These are phyloP conservation scores for Adenanthera pavonina DNA, from an alignment of 306 rosid species.

Conservation along the genomic window DNA sequence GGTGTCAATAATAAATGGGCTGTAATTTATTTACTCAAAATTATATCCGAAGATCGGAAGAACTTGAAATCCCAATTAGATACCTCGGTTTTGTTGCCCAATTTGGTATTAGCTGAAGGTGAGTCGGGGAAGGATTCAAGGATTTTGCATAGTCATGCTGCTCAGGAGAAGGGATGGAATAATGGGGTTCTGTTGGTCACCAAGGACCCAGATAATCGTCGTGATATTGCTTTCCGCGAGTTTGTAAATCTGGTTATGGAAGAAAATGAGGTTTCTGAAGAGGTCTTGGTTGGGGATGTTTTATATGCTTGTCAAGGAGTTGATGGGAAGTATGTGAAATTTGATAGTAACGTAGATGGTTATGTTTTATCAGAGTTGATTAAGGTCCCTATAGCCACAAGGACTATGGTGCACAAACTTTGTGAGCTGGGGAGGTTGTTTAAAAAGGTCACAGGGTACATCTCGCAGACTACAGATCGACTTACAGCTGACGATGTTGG, in stretches of 20 bases:
- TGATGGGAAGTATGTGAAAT: slow-evolving; percentile 80
- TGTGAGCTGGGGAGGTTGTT: slow-evolving; percentile 89
- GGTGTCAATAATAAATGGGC: slow-evolving; percentile 94
- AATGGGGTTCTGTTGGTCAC: slow-evolving; percentile 73
- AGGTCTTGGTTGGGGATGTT: slow-evolving; percentile 85
- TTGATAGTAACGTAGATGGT: slow-evolving; percentile 51
- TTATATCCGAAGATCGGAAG: slow-evolving; percentile 73
- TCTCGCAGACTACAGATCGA: slow-evolving; percentile 73
- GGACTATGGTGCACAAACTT: slow-evolving; percentile 72
- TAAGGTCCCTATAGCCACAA: slow-evolving; percentile 72
- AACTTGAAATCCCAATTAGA: slow-evolving; percentile 47
- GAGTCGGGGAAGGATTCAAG: slow-evolving; percentile 46
- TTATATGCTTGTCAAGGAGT: slow-evolving; percentile 93
- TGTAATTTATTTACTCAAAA: slow-evolving; percentile 75
- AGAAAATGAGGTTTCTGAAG: slow-evolving; percentile 80
- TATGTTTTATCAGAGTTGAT: slow-evolving; percentile 59
- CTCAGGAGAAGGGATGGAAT: slow-evolving; percentile 56
- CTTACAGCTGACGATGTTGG: slow-evolving; percentile 87
- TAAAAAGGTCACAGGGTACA: slow-evolving; percentile 74
- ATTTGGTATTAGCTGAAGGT: slow-evolving; percentile 47
- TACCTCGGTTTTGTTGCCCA: slow-evolving; percentile 65
- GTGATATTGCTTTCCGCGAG: slow-evolving; percentile 77
- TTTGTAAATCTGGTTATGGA: slow-evolving; percentile 70
- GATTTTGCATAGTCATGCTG: slow-evolving; percentile 35
- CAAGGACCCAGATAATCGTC: slow-evolving; percentile 77